Conservation (phyloP, 2,329 filamentous ascomycete species). For the Alternaria novae-zelandiae region DNA sequence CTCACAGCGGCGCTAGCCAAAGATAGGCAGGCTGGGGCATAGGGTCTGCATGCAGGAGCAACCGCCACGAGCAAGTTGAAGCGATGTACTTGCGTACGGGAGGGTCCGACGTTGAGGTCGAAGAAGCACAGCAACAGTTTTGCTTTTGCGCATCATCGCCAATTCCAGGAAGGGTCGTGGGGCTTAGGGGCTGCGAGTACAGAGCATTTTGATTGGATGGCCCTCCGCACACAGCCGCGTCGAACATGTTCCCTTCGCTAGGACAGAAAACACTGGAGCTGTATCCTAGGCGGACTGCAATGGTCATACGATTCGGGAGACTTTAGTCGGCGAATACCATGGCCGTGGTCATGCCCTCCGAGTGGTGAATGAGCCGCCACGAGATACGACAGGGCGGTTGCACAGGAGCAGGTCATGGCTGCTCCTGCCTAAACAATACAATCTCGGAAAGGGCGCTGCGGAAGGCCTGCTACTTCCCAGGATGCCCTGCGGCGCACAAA, state of each 20-base stretch:
- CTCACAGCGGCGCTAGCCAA: neutral
- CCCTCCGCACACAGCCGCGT: conserved; percentile 2
- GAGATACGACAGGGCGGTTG: neutral
- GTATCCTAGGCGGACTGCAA: neutral
- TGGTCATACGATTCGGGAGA: neutral
- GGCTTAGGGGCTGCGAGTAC: neutral
- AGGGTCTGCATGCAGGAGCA: conserved; percentile 21
- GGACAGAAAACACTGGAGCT: neutral
- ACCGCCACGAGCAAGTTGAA: conserved; percentile 24
- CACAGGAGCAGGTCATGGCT: neutral
- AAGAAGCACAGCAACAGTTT: conserved; percentile 1
- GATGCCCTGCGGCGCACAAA: neutral
- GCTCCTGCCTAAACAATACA: neutral
- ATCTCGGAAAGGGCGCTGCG: neutral
- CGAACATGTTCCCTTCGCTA: conserved; percentile 4
- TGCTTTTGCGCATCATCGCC: conserved; percentile 16
- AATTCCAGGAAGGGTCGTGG: neutral
- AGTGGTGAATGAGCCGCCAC: neutral
- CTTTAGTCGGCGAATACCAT: neutral
- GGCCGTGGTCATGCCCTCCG: neutral
- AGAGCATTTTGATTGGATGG: conserved; percentile 13
- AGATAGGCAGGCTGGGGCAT: conserved; percentile 1
- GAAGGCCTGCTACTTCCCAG: neutral
- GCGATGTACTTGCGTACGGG: conserved; percentile 19
- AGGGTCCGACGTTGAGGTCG: conserved; percentile 9